Conservation (phyloP, 1,284 basidiomycete genomes). For the Afroboletus lepidellus region DNA sequence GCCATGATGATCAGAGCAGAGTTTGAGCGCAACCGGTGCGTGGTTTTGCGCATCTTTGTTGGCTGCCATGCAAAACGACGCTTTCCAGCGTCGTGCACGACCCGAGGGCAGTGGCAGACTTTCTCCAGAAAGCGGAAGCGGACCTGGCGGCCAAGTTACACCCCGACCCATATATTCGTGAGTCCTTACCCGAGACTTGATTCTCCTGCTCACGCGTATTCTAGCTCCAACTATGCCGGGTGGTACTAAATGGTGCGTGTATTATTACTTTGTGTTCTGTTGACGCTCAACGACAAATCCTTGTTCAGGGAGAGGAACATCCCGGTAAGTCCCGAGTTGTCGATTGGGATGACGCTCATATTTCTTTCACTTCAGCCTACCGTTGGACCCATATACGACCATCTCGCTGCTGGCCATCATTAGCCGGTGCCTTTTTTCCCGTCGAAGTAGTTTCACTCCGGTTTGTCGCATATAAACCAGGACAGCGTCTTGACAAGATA, state of each 20-base stretch:
- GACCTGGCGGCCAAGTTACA: slow-evolving; percentile 68
- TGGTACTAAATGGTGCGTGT: slow-evolving; percentile 84
- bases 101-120: slow-evolving; percentile 79
- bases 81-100: slow-evolving; percentile 77
- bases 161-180: slow-evolving; percentile 91
- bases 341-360: background rate
- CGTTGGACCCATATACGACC: slow-evolving; percentile 33
- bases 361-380: slow-evolving; percentile 16
- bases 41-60: slow-evolving; percentile 7
- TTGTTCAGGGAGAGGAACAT: slow-evolving; percentile 66
- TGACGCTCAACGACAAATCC: slow-evolving; percentile 18
- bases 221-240: slow-evolving; percentile 76
- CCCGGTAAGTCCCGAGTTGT: slow-evolving; percentile 49
- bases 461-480: background rate
- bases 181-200: slow-evolving; percentile 21
- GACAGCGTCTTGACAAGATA: too few relatives aligned
- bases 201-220: slow-evolving; percentile 6
- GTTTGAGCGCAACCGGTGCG: slow-evolving; percentile 89
- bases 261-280: background rate
- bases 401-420: slow-evolving; percentile 34
- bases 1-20: slow-evolving; percentile 86
- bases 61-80: background rate
- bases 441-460: background rate
- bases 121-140: slow-evolving; percentile 83
- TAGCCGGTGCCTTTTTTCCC: slow-evolving; percentile 12